A percentile compares a stretch with the other conserved stretches of the same genome.
Evolutionary conservation across 2,329 filamentous ascomycete genomes (phyloP).

Genomic region (Claviceps spartinae): DNA sequence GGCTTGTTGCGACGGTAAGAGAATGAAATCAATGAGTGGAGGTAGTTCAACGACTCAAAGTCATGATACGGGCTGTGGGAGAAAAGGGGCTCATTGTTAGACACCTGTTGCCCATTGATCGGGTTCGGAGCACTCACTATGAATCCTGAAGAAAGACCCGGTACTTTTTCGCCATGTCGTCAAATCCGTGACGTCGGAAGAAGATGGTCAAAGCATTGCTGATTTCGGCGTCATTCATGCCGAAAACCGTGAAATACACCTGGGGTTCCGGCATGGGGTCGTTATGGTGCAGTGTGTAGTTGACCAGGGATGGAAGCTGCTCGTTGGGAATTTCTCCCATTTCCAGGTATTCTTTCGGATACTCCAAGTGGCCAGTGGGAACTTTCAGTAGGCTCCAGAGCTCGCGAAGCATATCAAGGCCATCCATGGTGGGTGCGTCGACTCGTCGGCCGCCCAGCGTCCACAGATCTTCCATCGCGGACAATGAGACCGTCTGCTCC

Average conservation of each 20-base stretch:
- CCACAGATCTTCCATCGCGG: conserved; percentile 2
- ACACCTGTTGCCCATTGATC: not conserved
- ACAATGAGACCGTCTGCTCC: not conserved
- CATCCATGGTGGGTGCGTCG: not conserved
- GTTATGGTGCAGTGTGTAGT: not conserved
- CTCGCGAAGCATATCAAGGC: not conserved
- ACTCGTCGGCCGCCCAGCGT: not conserved
- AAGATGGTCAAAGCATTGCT: not conserved
- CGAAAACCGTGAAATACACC: conserved; percentile 1
- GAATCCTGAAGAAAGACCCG: not conserved
- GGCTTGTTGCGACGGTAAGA: not conserved
- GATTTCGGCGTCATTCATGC: not conserved
- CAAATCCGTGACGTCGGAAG: not conserved
- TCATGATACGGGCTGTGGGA: not conserved
- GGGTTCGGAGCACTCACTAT: not conserved
- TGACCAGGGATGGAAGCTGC: conserved; percentile 1
- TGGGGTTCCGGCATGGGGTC: conserved; percentile 1
- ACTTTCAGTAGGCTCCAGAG: not conserved
- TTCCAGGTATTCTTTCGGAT: not conserved
- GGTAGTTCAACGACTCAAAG: not conserved
- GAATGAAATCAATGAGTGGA: not conserved
- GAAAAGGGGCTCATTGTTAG: not conserved
- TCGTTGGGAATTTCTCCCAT: not conserved
- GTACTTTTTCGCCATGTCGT: not conserved
- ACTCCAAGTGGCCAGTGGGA: not conserved